Evolutionary conservation across 1,284 basidiomycete genomes (phyloP).

Genomic region (Tylopilus sp.): DNA sequence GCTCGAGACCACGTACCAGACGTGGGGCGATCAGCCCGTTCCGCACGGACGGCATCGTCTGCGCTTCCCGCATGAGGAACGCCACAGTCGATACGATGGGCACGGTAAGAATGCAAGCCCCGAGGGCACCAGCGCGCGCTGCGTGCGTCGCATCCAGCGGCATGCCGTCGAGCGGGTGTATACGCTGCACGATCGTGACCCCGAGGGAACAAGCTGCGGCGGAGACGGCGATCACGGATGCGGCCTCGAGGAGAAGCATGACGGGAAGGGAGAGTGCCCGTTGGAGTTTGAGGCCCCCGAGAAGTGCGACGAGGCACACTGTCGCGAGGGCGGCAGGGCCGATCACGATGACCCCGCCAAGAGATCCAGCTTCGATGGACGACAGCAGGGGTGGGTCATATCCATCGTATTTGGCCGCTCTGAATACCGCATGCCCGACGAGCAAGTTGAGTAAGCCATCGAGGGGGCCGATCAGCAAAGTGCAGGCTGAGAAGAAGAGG

Average conservation of each 20-base stretch:
- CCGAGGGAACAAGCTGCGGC: slow-evolving; percentile 17
- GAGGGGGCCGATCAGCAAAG: slow-evolving; percentile 6
- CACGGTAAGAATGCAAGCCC: slow-evolving; percentile 13
- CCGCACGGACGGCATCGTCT: slow-evolving; percentile 5
- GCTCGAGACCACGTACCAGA: slow-evolving; percentile 9
- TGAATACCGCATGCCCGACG: slow-evolving; percentile 14
- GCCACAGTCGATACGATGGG: slow-evolving; percentile 10
- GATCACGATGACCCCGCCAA: slow-evolving; percentile 16
- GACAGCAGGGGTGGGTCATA: slow-evolving; percentile 11
- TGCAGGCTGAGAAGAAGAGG: slow-evolving; percentile 7
- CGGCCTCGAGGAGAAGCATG: slow-evolving; percentile 11
- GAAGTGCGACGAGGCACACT: slow-evolving; percentile 3
- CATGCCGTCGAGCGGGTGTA: background rate
- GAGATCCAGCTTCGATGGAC: slow-evolving; percentile 14
- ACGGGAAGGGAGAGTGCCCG: background rate
- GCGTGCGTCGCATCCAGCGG: slow-evolving; percentile 15
- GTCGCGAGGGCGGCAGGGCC: slow-evolving; percentile 7
- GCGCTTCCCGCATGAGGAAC: slow-evolving; percentile 2
- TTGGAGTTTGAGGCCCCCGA: slow-evolving; percentile 1
- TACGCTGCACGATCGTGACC: background rate
- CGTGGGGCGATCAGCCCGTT: background rate
- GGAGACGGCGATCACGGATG: slow-evolving; percentile 3
- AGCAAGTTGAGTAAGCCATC: slow-evolving; percentile 9
- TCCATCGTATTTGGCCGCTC: slow-evolving; percentile 2
- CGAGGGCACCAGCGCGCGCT: slow-evolving; percentile 14